A percentile compares a stretch with the other conserved stretches of the same genome.
These are phyloP conservation scores for Leishmania aethiopica DNA, from an alignment of 208 protist genomes.

Conservation along the genomic window DNA sequence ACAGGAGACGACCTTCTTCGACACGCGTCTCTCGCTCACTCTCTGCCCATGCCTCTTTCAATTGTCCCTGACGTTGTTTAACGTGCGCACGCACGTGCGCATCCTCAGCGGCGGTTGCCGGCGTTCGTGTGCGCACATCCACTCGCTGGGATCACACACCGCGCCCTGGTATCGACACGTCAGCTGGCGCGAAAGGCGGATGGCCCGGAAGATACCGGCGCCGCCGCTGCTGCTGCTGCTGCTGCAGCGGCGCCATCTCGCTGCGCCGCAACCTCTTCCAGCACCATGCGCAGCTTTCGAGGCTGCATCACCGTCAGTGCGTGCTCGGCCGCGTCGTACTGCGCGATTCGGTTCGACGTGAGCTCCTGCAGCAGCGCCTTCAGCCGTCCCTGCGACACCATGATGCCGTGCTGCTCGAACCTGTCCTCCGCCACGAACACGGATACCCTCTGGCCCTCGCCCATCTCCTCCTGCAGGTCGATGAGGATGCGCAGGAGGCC, in stretches of 20 bases:
- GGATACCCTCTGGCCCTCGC: constrained; percentile 65
- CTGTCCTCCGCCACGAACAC: constrained; percentile 56
- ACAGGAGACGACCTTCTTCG: no score
- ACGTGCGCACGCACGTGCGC: no score
- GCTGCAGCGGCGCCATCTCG: constrained; percentile 20
- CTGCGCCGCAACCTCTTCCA: constrained; percentile 71
- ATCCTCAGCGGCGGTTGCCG: no score
- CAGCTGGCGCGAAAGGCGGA: not conserved
- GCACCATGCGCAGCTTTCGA: constrained; percentile 47
- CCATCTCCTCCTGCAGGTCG: constrained; percentile 59
- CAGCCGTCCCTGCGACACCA: constrained; percentile 73
- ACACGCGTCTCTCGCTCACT: no score
- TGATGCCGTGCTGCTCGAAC: constrained; percentile 60
- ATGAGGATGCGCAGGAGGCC: constrained; percentile 69
- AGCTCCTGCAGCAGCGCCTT: constrained; percentile 77
- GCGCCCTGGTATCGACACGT: no score
- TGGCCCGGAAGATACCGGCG: not conserved
- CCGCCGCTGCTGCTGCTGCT: not conserved
- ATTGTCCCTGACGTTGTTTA: no score
- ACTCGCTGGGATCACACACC: not conserved
- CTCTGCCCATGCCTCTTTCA: no score
- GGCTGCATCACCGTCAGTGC: constrained; percentile 76
- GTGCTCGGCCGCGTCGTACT: constrained; percentile 78
- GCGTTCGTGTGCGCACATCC: not conserved
- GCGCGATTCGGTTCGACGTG: constrained; percentile 81